phyloP scores from a whole-genome alignment of 345 rosid species.

The Boechera stricta region DNA sequence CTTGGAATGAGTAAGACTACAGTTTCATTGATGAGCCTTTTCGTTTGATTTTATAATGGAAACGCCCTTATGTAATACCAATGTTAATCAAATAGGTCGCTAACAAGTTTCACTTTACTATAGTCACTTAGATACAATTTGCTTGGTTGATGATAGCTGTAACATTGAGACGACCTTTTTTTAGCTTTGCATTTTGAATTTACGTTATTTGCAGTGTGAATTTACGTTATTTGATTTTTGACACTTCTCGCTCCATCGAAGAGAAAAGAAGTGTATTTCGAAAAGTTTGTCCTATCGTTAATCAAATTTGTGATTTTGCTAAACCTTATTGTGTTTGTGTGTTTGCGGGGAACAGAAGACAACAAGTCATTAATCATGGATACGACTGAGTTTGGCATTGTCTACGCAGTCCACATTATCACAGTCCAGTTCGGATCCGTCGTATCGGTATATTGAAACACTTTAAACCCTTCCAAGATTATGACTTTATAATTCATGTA shows the following conservation, averaged over 20 bases:
- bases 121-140: too few species aligned
- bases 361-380: conserved; percentile 34
- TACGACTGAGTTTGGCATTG: conserved; percentile 61
- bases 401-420: conserved; percentile 73
- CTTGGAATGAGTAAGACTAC: neutral
- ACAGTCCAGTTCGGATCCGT: conserved; percentile 79
- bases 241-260: too few species aligned
- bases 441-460: conserved; percentile 59
- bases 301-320: too few species aligned
- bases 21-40: neutral
- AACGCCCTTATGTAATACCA: too few species aligned
- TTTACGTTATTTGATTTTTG: neutral
- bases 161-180: neutral
- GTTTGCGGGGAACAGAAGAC: neutral
- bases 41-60: too few species aligned
- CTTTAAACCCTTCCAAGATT: neutral
- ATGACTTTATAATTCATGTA: neutral
- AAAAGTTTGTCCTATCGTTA: too few species aligned
- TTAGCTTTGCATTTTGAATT: neutral
- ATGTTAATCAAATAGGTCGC: too few species aligned
- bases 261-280: too few species aligned
- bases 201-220: neutral
- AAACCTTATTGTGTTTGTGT: too few species aligned
- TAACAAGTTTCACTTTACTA: neutral
- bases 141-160: neutral